Evolutionary conservation across 495 filamentous ascomycete species (phyloP).

Genomic region (Hapsidospora chrysogenum): DNA sequence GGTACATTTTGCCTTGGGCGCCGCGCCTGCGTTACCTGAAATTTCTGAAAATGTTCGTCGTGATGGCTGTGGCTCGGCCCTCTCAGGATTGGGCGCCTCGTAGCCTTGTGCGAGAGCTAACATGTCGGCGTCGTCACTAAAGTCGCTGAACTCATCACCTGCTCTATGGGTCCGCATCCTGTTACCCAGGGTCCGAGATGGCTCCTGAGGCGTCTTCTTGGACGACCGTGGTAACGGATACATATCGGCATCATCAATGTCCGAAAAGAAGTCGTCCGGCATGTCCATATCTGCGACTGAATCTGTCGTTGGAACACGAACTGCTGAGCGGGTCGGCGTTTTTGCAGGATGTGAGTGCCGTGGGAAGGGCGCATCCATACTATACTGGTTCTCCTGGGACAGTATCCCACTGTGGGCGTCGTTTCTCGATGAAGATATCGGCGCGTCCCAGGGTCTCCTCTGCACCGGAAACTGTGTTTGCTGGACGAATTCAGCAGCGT

Average conservation of each 20-base stretch:
- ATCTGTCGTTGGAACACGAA: not conserved
- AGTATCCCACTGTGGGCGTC: not conserved
- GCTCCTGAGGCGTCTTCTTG: constrained; percentile 9
- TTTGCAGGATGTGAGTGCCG: not conserved
- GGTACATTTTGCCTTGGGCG: constrained; percentile 5
- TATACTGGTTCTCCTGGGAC: not conserved
- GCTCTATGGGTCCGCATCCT: constrained; percentile 1
- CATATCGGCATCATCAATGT: constrained; percentile 3
- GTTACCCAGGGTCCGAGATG: constrained; percentile 1
- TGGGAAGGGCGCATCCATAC: not conserved
- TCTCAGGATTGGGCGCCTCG: constrained; percentile 21
- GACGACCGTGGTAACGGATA: not conserved
- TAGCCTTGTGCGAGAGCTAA: constrained; percentile 41
- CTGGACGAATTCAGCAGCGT: constrained; percentile 25
- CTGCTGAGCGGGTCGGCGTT: not conserved
- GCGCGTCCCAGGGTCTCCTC: not conserved
- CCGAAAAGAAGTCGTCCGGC: constrained; percentile 6
- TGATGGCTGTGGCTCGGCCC: constrained; percentile 5
- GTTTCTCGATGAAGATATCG: not conserved
- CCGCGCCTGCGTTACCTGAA: constrained; percentile 16
- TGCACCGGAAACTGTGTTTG: constrained; percentile 26
- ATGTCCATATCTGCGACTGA: not conserved
- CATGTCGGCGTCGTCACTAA: constrained; percentile 54
- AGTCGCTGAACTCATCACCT: constrained; percentile 44
- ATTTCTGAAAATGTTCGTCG: constrained; percentile 17